Percentiles rank a stretch among this genome's conserved stretches.
Conservation (phyloP, 495 filamentous ascomycete species). For the Neurospora discreta region DNA sequence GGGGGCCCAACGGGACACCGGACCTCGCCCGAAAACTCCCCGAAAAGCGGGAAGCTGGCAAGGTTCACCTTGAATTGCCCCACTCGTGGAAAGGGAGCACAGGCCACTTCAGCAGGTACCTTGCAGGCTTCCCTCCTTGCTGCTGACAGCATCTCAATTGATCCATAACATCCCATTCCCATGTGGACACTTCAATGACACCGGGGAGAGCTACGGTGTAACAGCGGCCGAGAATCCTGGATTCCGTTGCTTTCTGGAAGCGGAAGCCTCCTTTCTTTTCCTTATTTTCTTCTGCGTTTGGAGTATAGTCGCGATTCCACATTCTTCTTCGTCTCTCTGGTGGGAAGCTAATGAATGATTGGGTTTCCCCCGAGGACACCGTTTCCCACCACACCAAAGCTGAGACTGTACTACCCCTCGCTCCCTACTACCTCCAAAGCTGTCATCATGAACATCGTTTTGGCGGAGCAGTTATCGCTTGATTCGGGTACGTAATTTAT, state of each 20-base stretch:
- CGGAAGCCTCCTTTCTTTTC: background rate
- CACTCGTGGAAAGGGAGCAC: background rate
- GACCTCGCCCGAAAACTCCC: background rate
- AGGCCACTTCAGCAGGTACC: background rate
- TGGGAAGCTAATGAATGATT: background rate
- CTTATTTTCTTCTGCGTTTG: background rate
- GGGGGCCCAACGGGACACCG: background rate
- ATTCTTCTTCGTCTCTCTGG: background rate
- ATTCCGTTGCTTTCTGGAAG: background rate
- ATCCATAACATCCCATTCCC: background rate
- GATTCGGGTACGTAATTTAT: constrained; percentile 35
- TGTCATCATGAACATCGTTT: constrained; percentile 33
- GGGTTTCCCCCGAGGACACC: background rate
- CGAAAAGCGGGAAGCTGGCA: background rate
- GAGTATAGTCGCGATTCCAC: background rate
- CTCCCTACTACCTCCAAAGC: background rate
- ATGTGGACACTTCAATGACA: background rate
- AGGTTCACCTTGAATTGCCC: background rate
- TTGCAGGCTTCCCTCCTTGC: background rate
- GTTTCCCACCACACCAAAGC: background rate
- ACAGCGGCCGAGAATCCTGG: background rate
- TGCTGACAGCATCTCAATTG: background rate
- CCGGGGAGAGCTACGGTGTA: background rate
- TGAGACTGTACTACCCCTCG: background rate
- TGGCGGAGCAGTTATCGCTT: constrained; percentile 31